A percentile compares a stretch with the other conserved stretches of the same genome.
Conservation (phyloP, 2,329 filamentous ascomycete genomes). For the Thermomyces lanuginosus region DNA sequence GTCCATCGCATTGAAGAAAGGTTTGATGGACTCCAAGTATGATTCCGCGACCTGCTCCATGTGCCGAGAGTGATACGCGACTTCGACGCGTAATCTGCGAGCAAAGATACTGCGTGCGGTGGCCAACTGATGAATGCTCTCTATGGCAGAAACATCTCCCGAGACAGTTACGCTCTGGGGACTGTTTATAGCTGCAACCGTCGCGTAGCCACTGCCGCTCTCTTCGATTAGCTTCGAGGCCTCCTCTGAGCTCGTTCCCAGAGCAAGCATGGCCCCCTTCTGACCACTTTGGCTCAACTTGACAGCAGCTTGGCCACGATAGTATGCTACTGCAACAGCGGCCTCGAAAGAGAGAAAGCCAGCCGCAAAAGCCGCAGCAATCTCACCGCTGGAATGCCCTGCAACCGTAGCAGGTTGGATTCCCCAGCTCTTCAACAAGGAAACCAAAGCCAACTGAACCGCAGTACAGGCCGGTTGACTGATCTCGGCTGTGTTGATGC, state of each 20-base stretch:
- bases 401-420: slow-evolving; percentile 6
- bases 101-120: slow-evolving; percentile 2
- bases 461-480: slow-evolving; percentile 12
- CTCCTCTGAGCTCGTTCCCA: slow-evolving; percentile 9
- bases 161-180: slow-evolving; percentile 21
- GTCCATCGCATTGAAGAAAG: slow-evolving; percentile 2
- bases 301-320: slow-evolving; percentile 12
- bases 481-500: slow-evolving; percentile 11
- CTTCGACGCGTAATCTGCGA: slow-evolving; percentile 4
- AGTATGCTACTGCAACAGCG: slow-evolving; percentile 9
- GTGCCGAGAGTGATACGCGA: slow-evolving; percentile 21
- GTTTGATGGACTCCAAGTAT: slow-evolving; percentile 11
- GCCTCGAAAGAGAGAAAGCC: slow-evolving; percentile 9
- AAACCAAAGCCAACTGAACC: slow-evolving; percentile 9
- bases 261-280: slow-evolving; percentile 16
- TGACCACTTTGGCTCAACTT: slow-evolving; percentile 4
- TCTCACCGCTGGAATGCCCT: slow-evolving; percentile 10
- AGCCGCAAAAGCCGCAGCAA: slow-evolving; percentile 10
- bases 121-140: slow-evolving; percentile 10
- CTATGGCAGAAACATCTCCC: slow-evolving; percentile 14
- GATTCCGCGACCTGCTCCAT: slow-evolving; percentile 19
- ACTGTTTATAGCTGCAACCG: slow-evolving; percentile 26
- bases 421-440: slow-evolving; percentile 6
- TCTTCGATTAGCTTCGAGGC: slow-evolving; percentile 7
- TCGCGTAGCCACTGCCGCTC: slow-evolving; percentile 14